These are phyloP conservation scores for Melanogaster broomeanus DNA, from an alignment of 768 basidiomycete genomes.

Conservation along the genomic window DNA sequence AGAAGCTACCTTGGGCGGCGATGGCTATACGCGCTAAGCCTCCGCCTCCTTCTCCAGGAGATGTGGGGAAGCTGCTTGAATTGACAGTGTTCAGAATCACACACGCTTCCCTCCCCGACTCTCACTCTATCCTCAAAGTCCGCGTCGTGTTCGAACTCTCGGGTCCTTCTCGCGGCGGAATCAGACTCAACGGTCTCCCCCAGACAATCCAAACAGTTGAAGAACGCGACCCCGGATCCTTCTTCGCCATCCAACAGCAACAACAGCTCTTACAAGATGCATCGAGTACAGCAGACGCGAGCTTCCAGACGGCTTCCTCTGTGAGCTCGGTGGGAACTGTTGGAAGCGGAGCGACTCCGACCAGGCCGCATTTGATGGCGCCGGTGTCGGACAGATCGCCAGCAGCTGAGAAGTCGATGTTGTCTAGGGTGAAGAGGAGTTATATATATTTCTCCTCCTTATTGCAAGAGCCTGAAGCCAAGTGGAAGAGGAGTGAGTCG, in stretches of 20 bases:
- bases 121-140: conserved; percentile 81
- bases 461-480: conserved; percentile 95
- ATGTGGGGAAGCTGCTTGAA: conserved; percentile 43
- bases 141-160: conserved; percentile 80
- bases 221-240: conserved; percentile 64
- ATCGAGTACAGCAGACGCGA: conserved; percentile 65
- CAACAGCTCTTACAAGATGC: conserved; percentile 69
- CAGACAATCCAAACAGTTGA: conserved; percentile 66
- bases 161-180: conserved; percentile 66
- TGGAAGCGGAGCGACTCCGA: conserved; percentile 33
- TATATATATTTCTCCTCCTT: conserved; percentile 99
- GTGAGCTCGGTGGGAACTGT: conserved; percentile 50
- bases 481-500: conserved; percentile 85
- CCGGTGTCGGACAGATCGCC: conserved; percentile 49
- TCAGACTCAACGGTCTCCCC: conserved; percentile 86
- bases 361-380: conserved; percentile 35
- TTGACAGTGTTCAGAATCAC: conserved; percentile 63
- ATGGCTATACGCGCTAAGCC: conserved; percentile 51
- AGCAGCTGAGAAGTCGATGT: conserved; percentile 78
- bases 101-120: conserved; percentile 70
- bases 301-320: conserved; percentile 68
- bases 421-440: conserved; percentile 83
- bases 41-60: conserved; percentile 29
- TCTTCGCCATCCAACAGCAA: conserved; percentile 42
- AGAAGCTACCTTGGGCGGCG: conserved; percentile 73